These are phyloP conservation scores for Arabidopsis arenosa DNA, from an alignment of 345 rosid species.

Conservation along the genomic window DNA sequence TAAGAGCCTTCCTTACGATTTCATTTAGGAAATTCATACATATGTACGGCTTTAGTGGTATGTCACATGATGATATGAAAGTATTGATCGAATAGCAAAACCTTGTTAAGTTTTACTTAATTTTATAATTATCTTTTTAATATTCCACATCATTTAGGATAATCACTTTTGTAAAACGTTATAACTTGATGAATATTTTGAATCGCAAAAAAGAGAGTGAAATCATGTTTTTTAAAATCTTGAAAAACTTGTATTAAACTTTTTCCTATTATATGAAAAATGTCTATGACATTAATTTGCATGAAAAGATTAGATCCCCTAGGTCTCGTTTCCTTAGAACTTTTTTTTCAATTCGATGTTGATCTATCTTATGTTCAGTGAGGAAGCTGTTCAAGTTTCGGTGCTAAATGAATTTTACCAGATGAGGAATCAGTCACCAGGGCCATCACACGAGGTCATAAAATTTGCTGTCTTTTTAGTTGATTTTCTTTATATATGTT, in stretches of 20 bases:
- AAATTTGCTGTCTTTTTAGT: neutral
- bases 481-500: neutral
- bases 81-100: neutral
- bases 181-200: neutral
- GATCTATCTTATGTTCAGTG: neutral
- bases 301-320: neutral
- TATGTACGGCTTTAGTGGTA: neutral
- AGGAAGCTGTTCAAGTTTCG: slow-evolving; percentile 6
- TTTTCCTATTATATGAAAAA: too few species aligned
- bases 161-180: neutral
- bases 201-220: neutral
- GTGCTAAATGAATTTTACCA: neutral
- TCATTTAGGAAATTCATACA: neutral
- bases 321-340: neutral
- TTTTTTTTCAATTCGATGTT: neutral
- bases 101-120: neutral
- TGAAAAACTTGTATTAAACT: too few species aligned
- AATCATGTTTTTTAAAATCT: too few species aligned
- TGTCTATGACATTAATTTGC: neutral
- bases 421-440: neutral
- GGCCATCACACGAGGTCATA: neutral
- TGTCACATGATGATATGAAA: neutral
- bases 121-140: neutral
- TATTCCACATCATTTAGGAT: too few species aligned
- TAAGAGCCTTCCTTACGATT: neutral